Conservation (phyloP, 768 basidiomycete genomes). For the Mycena amicta region DNA sequence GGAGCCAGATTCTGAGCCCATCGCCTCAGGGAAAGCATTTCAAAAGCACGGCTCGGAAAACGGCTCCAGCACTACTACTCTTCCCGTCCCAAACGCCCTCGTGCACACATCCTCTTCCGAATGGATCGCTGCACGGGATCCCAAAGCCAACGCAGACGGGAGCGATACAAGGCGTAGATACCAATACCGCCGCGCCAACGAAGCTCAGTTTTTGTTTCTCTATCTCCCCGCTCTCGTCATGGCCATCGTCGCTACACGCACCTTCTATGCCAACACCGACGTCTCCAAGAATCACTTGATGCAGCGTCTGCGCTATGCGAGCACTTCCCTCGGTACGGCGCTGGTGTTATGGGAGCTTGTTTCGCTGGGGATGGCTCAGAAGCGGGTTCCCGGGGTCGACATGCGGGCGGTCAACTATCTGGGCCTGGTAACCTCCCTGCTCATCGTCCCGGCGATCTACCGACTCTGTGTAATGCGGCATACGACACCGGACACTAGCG, state of each 20-base stretch:
- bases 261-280: constrained; percentile 19
- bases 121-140: background rate
- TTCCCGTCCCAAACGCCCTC: background rate
- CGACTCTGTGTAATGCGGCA: constrained; percentile 34
- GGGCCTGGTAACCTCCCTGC: constrained; percentile 23
- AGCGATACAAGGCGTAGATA: constrained; percentile 32
- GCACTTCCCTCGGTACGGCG: constrained; percentile 28
- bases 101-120: background rate
- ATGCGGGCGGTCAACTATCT: constrained; percentile 23
- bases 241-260: constrained; percentile 29
- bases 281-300: constrained; percentile 17
- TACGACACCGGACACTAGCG: constrained; percentile 28
- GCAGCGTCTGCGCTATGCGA: constrained; percentile 32
- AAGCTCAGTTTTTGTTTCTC: constrained; percentile 19
- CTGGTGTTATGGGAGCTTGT: constrained; percentile 24
- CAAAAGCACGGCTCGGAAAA: no score
- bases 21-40: no score
- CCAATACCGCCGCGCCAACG: constrained; percentile 32
- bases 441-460: constrained; percentile 33
- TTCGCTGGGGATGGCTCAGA: constrained; percentile 26
- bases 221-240: constrained; percentile 27
- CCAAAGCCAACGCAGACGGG: background rate
- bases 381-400: constrained; percentile 26
- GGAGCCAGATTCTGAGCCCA: background rate
- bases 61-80: no score